A percentile compares a stretch with the other conserved stretches of the same genome.
These are phyloP conservation scores for Fusarium sp. DNA, from an alignment of 2,329 filamentous ascomycete species.

Conservation along the genomic window DNA sequence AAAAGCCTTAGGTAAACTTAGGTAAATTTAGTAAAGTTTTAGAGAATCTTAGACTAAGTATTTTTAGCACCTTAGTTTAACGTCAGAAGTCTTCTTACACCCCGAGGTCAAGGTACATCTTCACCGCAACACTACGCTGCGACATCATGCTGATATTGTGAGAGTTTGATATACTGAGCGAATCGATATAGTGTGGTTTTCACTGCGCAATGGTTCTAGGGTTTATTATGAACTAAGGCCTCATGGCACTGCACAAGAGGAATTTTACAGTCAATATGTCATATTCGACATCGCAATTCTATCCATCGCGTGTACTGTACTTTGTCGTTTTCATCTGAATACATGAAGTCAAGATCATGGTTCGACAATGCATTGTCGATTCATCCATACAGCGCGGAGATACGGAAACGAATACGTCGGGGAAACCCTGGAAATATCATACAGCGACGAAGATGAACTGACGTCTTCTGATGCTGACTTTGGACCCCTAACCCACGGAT, in stretches of 20 bases:
- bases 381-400: background rate
- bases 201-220: background rate
- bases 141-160: background rate
- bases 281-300: background rate
- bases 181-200: background rate
- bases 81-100: too few relatives aligned
- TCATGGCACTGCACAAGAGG: background rate
- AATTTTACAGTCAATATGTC: background rate
- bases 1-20: too few relatives aligned
- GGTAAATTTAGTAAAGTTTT: too few relatives aligned
- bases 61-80: too few relatives aligned
- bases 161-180: background rate
- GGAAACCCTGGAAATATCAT: constrained; percentile 5
- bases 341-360: background rate
- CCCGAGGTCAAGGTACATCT: background rate
- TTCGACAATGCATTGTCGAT: background rate
- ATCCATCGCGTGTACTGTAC: background rate
- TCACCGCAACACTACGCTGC: background rate
- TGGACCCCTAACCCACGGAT: constrained; percentile 26
- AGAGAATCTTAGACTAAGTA: too few relatives aligned
- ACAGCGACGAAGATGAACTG: constrained; percentile 17
- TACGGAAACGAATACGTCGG: constrained; percentile 39
- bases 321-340: background rate
- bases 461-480: background rate
- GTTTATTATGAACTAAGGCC: background rate